Conservation (phyloP, 345 rosid genomes). For the Cochlearia excelsa region DNA sequence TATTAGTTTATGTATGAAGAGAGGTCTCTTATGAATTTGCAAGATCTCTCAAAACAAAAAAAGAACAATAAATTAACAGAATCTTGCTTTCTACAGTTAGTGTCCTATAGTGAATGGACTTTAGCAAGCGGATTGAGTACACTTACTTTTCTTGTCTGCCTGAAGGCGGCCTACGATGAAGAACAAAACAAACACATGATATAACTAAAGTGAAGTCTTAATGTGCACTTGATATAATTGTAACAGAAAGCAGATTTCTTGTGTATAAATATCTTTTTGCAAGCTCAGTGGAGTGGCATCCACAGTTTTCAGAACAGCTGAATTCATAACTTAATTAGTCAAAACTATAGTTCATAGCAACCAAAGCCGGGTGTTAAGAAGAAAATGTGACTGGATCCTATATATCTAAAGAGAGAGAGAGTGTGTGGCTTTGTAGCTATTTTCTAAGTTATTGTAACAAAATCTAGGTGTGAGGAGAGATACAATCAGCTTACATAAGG, state of each 20-base stretch:
- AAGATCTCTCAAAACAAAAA: constrained; percentile 2
- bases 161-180: constrained; percentile 12
- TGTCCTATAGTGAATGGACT: background rate
- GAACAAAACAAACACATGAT: background rate
- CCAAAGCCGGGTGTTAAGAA: background rate
- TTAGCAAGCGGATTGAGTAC: constrained; percentile 2
- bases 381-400: background rate
- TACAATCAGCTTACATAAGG: constrained; percentile 57
- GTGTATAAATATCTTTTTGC: constrained; percentile 3
- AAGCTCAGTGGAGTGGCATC: constrained; percentile 9
- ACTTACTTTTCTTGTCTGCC: constrained; percentile 8
- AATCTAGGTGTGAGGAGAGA: constrained; percentile 20
- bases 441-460: constrained; percentile 12
- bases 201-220: constrained; percentile 1
- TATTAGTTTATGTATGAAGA: background rate
- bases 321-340: background rate
- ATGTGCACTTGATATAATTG: constrained; percentile 6
- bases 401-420: constrained; percentile 1
- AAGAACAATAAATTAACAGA: background rate
- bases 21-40: background rate
- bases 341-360: constrained; percentile 4
- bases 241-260: constrained; percentile 6
- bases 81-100: background rate
- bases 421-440: constrained; percentile 24
- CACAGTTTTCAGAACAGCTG: constrained; percentile 9